Percentiles rank a stretch among this genome's conserved stretches.
phyloP scores from a whole-genome alignment of 139 green algal species.

The Picochlorum sp. region DNA sequence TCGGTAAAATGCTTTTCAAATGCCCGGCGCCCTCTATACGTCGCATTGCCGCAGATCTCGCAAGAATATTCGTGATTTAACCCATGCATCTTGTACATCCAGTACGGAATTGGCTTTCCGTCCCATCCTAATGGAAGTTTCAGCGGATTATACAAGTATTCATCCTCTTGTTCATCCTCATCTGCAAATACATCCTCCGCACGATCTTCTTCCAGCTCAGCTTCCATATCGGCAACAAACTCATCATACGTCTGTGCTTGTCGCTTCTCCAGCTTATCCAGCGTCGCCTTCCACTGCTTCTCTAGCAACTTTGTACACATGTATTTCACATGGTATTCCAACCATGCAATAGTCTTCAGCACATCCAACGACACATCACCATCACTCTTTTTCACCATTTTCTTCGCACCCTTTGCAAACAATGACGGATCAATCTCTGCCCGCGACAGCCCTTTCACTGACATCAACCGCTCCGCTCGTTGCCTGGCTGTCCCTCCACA shows the following conservation, averaged over 20 bases:
- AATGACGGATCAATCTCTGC: slow-evolving; percentile 58
- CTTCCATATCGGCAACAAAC: slow-evolving; percentile 53
- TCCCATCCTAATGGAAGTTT: slow-evolving; percentile 99
- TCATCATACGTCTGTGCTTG: slow-evolving; percentile 88
- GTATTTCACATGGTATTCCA: slow-evolving; percentile 26
- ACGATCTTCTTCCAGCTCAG: slow-evolving; percentile 30
- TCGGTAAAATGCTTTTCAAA: slow-evolving; percentile 98
- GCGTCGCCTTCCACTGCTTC: slow-evolving; percentile 63
- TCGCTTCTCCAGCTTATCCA: slow-evolving; percentile 85
- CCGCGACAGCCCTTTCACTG: slow-evolving; percentile 49
- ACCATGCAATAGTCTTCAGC: slow-evolving; percentile 17
- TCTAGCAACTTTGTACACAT: slow-evolving; percentile 45
- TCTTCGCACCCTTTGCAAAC: slow-evolving; percentile 59
- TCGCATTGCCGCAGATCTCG: slow-evolving; percentile 94
- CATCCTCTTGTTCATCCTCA: slow-evolving; percentile 74
- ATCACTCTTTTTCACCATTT: neutral
- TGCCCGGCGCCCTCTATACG: slow-evolving; percentile 86
- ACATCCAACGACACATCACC: neutral
- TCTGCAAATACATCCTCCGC: slow-evolving; percentile 7
- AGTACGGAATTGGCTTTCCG: slow-evolving; percentile 99
- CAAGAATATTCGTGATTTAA: slow-evolving; percentile 91
- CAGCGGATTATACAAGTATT: slow-evolving; percentile 97
- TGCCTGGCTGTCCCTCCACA: slow-evolving; percentile 79
- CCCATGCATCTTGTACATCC: slow-evolving; percentile 99
- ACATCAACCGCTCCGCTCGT: slow-evolving; percentile 75